Evolutionary conservation across 2,329 filamentous ascomycete species (phyloP), one percentile per base, ranked within the genome.

Genomic region (Phaeosphaeriaceae sp.): DNA sequence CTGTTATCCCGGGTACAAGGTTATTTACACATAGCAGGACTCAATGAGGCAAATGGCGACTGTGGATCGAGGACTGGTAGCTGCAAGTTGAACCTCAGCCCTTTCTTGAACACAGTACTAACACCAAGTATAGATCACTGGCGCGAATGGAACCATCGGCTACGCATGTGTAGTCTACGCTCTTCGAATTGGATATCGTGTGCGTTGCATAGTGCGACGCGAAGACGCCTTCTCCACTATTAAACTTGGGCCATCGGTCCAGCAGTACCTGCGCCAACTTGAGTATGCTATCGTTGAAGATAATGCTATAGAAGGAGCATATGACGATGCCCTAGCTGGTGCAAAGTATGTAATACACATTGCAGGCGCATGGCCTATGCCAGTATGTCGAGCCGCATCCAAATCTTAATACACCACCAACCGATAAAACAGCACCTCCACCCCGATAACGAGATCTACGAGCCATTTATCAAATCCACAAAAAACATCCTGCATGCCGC

Each of bases 61-160:
- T 12, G 43, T 50, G 32, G 43, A 60, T 34, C 55, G 58, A 28
- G 61, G 59, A 15, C 55, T 68, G 1, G 57, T 71, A 13, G 66
- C 60, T 34, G 67, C 70, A 63, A 39, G 50, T 33, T 47, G 17
- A 9, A 29, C n/a, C n/a, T 15, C 12, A 42, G 9, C 30, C 11
- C 1, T 26, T 9, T n/a, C 9, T 20, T 8, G 8, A 26, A 12
- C 7, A 18, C 6, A 1, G 17, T 13, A 16, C 44, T 60, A 20
- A 59, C 37, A 8, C 23, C 8, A 32, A 28, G 15, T 8, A 3
- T 38, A 72, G 69, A 66, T 72, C 11, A 72, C 69, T 3, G 69
- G 69, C 26, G 65, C 66, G 29, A 72, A 72, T 40, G 68, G 69
- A 30, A 69, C 66, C 4, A 71, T 71, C 20, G 69, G 69, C 11